These are phyloP conservation scores for Fusarium devonianum DNA, from an alignment of 2,329 filamentous ascomycete species.

Conservation along the genomic window DNA sequence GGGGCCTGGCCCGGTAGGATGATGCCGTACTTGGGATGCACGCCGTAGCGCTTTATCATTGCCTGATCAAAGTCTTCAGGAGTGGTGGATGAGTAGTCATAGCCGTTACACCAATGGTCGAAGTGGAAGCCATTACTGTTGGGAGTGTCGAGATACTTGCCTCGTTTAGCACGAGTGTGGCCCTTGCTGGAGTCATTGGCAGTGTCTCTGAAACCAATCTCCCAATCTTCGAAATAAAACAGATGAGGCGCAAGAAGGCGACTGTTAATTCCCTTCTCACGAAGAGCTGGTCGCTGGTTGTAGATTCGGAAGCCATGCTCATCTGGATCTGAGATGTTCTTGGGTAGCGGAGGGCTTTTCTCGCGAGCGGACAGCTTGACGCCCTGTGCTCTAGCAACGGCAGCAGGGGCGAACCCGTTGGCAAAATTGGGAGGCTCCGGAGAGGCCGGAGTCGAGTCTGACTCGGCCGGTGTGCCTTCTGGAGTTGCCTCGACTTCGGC, in stretches of 20 bases:
- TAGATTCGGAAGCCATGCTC: slow-evolving; percentile 59
- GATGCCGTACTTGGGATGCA: slow-evolving; percentile 63
- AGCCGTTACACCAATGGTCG: slow-evolving; percentile 61
- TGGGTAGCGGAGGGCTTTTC: slow-evolving; percentile 50
- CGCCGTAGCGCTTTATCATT: slow-evolving; percentile 55
- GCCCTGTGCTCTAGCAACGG: slow-evolving; percentile 39
- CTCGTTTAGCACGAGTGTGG: slow-evolving; percentile 60
- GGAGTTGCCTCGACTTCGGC: slow-evolving; percentile 47
- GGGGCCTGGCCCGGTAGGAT: slow-evolving; percentile 59
- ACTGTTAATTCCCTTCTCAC: slow-evolving; percentile 57
- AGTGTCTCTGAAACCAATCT: slow-evolving; percentile 67
- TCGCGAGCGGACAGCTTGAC: slow-evolving; percentile 45
- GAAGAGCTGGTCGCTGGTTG: slow-evolving; percentile 50
- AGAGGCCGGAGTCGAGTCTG: slow-evolving; percentile 48
- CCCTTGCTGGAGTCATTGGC: slow-evolving; percentile 63
- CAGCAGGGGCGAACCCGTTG: slow-evolving; percentile 39
- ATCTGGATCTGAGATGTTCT: slow-evolving; percentile 56
- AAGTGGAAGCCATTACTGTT: slow-evolving; percentile 62
- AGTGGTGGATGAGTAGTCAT: slow-evolving; percentile 58
- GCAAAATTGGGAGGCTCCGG: slow-evolving; percentile 44
- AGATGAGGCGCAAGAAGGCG: slow-evolving; percentile 58
- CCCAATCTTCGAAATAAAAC: slow-evolving; percentile 58
- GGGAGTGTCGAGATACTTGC: slow-evolving; percentile 61
- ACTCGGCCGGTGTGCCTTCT: slow-evolving; percentile 46
- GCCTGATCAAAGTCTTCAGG: slow-evolving; percentile 61